phyloP scores from a whole-genome alignment of 208 protist genomes.

The Trypanosoma theileri region DNA sequence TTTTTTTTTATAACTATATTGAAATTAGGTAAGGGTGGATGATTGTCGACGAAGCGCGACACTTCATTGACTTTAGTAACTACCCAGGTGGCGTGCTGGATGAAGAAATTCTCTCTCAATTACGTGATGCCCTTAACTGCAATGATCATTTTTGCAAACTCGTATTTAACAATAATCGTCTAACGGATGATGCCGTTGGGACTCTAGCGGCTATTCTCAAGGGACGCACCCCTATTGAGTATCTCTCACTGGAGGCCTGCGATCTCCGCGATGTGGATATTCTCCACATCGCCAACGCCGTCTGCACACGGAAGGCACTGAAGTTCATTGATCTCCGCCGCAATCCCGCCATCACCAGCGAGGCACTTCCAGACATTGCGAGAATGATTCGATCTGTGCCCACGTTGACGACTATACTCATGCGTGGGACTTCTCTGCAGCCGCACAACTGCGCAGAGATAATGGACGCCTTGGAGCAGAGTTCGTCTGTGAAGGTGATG shows the following conservation, averaged over 20 bases:
- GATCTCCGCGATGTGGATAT: constrained; percentile 64
- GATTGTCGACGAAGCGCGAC: constrained; percentile 29
- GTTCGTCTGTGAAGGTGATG: constrained; percentile 38
- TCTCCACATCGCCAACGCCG: constrained; percentile 49
- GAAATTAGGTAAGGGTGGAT: not conserved
- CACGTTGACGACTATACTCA: constrained; percentile 33
- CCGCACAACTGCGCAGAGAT: constrained; percentile 36
- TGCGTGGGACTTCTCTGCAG: constrained; percentile 49
- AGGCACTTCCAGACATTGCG: constrained; percentile 36
- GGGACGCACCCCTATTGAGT: constrained; percentile 41
- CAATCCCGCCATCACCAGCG: constrained; percentile 60
- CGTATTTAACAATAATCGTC: constrained; percentile 54
- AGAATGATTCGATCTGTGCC: constrained; percentile 43
- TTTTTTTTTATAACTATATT: constrained; percentile 12
- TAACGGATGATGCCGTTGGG: constrained; percentile 56
- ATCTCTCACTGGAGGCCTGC: constrained; percentile 54
- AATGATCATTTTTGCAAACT: constrained; percentile 65
- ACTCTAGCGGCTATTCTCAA: constrained; percentile 68
- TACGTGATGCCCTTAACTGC: constrained; percentile 44
- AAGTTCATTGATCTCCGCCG: constrained; percentile 59
- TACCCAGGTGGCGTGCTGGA: constrained; percentile 56
- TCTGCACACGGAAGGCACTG: constrained; percentile 37
- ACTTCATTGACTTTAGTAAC: constrained; percentile 62
- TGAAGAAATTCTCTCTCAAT: constrained; percentile 39
- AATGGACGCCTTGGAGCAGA: constrained; percentile 38